phyloP scores from a whole-genome alignment of 352 stramenopile genomes.

The Phytophthora kernoviae region DNA sequence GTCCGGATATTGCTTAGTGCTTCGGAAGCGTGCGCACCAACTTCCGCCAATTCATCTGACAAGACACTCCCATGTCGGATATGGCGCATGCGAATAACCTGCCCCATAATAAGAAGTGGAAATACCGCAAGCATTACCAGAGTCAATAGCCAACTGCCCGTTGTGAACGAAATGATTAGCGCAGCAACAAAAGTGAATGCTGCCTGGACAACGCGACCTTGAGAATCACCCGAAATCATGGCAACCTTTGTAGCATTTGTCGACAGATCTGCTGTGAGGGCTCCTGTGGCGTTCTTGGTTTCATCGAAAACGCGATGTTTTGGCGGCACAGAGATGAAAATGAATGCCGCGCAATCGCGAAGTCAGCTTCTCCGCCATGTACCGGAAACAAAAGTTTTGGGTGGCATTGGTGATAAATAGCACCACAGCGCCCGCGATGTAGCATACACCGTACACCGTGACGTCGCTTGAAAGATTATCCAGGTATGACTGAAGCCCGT shows the following conservation, averaged over 20 bases:
- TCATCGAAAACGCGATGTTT: slow-evolving; percentile 74
- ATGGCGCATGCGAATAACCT: slow-evolving; percentile 38
- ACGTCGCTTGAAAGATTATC: slow-evolving; percentile 41
- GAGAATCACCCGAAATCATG: slow-evolving; percentile 51
- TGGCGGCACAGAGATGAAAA: slow-evolving; percentile 37
- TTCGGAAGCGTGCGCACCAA: slow-evolving; percentile 48
- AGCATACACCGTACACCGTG: slow-evolving; percentile 23
- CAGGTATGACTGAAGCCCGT: slow-evolving; percentile 16
- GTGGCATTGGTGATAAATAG: slow-evolving; percentile 41
- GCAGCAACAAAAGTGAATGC: slow-evolving; percentile 51
- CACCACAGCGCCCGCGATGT: slow-evolving; percentile 37
- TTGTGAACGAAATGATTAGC: slow-evolving; percentile 58
- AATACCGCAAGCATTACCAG: slow-evolving; percentile 66
- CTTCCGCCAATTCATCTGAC: slow-evolving; percentile 26
- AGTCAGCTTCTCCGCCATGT: slow-evolving; percentile 52
- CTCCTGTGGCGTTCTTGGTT: slow-evolving; percentile 58
- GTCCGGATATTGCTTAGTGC: slow-evolving; percentile 50
- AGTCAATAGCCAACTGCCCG: slow-evolving; percentile 67
- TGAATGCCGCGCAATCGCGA: slow-evolving; percentile 50
- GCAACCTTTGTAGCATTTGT: slow-evolving; percentile 53
- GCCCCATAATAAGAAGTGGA: slow-evolving; percentile 56
- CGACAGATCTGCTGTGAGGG: slow-evolving; percentile 52
- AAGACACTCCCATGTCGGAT: slow-evolving; percentile 22
- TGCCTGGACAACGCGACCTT: slow-evolving; percentile 46
- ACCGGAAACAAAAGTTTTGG: slow-evolving; percentile 52